Evolutionary conservation across 1,284 basidiomycete genomes (phyloP).

Genomic region (Trichosporon sp.): DNA sequence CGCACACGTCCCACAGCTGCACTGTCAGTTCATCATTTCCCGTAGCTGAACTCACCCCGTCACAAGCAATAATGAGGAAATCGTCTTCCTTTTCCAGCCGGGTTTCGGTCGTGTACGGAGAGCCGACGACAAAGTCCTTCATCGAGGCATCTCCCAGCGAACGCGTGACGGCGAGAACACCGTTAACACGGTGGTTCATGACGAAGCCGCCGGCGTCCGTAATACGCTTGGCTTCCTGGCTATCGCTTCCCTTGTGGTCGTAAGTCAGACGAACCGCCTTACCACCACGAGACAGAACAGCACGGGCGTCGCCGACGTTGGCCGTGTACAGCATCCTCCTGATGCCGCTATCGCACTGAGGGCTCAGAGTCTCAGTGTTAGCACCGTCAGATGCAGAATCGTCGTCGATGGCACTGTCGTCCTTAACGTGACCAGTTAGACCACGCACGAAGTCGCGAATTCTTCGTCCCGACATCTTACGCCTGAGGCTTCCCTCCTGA

Average conservation of each 20-base stretch:
- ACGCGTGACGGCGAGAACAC: slow-evolving; percentile 90
- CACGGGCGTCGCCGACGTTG: slow-evolving; percentile 75
- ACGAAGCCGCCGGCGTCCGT: slow-evolving; percentile 98
- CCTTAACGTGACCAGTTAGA: slow-evolving; percentile 41
- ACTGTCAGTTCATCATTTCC: not conserved
- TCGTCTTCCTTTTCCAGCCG: slow-evolving; percentile 87
- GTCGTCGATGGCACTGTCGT: slow-evolving; percentile 40
- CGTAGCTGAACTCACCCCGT: slow-evolving; percentile 72
- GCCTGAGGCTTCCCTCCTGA: slow-evolving; percentile 31
- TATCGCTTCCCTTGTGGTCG: slow-evolving; percentile 97
- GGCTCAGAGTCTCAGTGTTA: slow-evolving; percentile 53
- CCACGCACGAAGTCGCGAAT: slow-evolving; percentile 55
- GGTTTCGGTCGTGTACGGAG: slow-evolving; percentile 97
- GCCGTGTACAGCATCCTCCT: slow-evolving; percentile 89
- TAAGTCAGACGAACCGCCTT: slow-evolving; percentile 93
- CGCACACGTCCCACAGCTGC: slow-evolving; percentile 96
- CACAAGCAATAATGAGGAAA: slow-evolving; percentile 94
- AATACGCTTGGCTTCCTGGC: slow-evolving; percentile 95
- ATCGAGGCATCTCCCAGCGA: slow-evolving; percentile 96
- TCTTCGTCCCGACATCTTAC: slow-evolving; percentile 47
- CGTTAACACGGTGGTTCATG: slow-evolving; percentile 97
- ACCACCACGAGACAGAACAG: slow-evolving; percentile 67
- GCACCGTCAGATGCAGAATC: slow-evolving; percentile 42
- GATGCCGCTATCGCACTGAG: slow-evolving; percentile 44
- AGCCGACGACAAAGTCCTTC: slow-evolving; percentile 99